A percentile compares a stretch with the other conserved stretches of the same genome.
Conservation (phyloP, 2,329 filamentous ascomycete genomes). For the Cladophialophora yegresii region DNA sequence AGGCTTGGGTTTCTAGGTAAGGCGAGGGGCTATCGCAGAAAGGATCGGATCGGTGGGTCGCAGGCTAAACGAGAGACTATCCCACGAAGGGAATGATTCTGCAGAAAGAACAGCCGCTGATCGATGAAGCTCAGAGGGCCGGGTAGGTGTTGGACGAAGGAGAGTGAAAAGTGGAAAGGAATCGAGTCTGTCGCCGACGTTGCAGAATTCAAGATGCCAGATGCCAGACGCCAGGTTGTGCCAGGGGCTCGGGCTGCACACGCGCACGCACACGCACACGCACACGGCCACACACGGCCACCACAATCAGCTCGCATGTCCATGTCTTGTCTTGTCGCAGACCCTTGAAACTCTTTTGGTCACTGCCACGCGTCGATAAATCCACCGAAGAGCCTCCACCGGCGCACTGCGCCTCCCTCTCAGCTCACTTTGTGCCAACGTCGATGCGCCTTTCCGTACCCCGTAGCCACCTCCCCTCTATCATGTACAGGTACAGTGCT, state of each 20-base stretch:
- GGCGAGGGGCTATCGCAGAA: not conserved
- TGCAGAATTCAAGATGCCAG: constrained; percentile 10
- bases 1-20: constrained; percentile 6
- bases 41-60: constrained; percentile 16
- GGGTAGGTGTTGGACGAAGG: not conserved
- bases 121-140: not conserved
- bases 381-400: constrained; percentile 6
- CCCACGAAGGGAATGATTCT: not conserved
- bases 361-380: constrained; percentile 3
- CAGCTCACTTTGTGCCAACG: not conserved
- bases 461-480: not conserved
- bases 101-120: not conserved
- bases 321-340: constrained; percentile 1
- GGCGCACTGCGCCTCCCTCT: constrained; percentile 7
- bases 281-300: too few relatives aligned
- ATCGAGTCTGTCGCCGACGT: constrained; percentile 5
- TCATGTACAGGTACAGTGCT: not conserved
- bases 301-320: not conserved
- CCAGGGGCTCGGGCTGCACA: constrained; percentile 11
- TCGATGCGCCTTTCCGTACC: not conserved
- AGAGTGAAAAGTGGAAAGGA: not conserved
- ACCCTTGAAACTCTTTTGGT: constrained; percentile 8
- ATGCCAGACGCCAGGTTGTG: constrained; percentile 17
- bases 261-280: not conserved
- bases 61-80: constrained; percentile 14